Conservation (phyloP, 1,284 basidiomycete species). For the Sparassis latifolia region DNA sequence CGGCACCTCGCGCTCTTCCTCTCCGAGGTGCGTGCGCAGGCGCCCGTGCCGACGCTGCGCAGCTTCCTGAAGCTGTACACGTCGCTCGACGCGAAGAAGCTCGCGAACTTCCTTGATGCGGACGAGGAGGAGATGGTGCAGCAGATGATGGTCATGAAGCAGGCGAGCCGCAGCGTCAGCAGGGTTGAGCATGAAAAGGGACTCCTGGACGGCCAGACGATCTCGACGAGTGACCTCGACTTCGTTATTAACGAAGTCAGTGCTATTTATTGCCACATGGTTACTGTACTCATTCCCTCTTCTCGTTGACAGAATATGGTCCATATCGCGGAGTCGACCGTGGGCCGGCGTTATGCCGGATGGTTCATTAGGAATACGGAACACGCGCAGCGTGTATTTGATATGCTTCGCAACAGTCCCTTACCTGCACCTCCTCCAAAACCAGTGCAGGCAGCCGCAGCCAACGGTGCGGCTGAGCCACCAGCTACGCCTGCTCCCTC, state of each 20-base stretch:
- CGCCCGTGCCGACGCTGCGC: conserved; percentile 78
- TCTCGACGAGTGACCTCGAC: conserved; percentile 90
- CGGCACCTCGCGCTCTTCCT: conserved; percentile 85
- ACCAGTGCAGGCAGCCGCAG: conserved; percentile 5
- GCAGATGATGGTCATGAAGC: conserved; percentile 97
- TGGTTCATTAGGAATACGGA: conserved; percentile 97
- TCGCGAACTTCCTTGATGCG: conserved; percentile 84
- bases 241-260: conserved; percentile 90
- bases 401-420: conserved; percentile 69
- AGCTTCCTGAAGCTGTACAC: conserved; percentile 96
- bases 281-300: background rate
- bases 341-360: conserved; percentile 88
- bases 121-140: conserved; percentile 94
- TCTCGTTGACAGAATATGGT: conserved; percentile 72
- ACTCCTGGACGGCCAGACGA: conserved; percentile 81
- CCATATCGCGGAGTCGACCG: conserved; percentile 90
- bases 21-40: conserved; percentile 69
- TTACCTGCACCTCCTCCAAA: conserved; percentile 35
- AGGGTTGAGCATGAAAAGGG: conserved; percentile 46
- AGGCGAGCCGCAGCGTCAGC: conserved; percentile 71
- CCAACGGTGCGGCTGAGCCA: conserved; percentile 7
- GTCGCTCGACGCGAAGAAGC: conserved; percentile 85
- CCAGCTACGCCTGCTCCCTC: conserved; percentile 10
- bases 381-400: conserved; percentile 79
- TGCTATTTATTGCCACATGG: conserved; percentile 8